These are phyloP conservation scores for Pseudogymnoascus sp. DNA, from an alignment of 2,329 filamentous ascomycete genomes.

Conservation along the genomic window DNA sequence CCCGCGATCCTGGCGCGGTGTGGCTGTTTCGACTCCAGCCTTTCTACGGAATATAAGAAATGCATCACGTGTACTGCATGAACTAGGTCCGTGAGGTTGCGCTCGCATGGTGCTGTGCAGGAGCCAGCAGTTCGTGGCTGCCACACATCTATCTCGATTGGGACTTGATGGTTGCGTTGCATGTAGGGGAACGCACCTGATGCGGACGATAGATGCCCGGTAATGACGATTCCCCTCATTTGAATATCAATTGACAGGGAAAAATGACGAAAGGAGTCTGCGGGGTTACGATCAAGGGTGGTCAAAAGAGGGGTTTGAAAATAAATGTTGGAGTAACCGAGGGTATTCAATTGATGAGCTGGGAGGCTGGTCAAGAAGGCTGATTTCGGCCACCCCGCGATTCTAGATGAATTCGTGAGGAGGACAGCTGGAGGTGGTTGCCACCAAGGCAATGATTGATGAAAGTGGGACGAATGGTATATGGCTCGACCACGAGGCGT, in stretches of 20 bases:
- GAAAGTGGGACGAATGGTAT: background rate
- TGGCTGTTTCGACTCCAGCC: background rate
- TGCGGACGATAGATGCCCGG: background rate
- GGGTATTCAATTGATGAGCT: background rate
- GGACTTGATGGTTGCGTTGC: background rate
- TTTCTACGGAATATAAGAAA: background rate
- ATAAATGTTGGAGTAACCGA: background rate
- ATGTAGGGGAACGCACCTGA: background rate
- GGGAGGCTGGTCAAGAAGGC: background rate
- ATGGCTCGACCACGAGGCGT: background rate
- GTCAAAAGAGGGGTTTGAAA: background rate
- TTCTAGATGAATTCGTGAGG: background rate
- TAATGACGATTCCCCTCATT: background rate
- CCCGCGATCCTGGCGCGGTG: background rate
- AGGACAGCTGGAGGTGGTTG: background rate
- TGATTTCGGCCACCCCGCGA: background rate
- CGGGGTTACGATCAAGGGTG: background rate
- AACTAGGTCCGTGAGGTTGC: background rate
- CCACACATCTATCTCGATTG: background rate
- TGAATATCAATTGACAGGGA: background rate
- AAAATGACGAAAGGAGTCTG: background rate
- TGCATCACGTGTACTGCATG: background rate
- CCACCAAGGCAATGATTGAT: background rate
- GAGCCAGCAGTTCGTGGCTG: conserved; percentile 1
- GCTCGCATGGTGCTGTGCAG: background rate